Percentiles rank a stretch among this genome's conserved stretches.
Conservation (phyloP, 768 basidiomycete species). For the Leccinum aurantiacum region DNA sequence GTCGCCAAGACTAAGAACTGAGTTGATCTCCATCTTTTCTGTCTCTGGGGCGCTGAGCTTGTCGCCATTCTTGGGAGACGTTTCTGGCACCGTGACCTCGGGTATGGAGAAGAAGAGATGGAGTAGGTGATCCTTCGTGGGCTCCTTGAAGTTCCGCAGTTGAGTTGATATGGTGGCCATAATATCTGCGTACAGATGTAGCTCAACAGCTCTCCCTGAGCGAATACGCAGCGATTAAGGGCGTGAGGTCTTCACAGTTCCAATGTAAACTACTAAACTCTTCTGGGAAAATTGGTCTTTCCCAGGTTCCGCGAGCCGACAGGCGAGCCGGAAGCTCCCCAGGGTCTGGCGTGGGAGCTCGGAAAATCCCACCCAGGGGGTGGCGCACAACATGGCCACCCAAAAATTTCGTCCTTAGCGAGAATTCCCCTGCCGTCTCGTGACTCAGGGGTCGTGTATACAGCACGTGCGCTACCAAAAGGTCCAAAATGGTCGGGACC, state of each 20-base stretch:
- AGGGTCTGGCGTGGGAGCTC: too few relatives aligned
- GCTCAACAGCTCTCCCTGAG: slow-evolving; percentile 1
- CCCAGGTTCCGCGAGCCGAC: too few relatives aligned
- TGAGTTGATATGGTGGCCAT: slow-evolving; percentile 88
- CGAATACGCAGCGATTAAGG: slow-evolving; percentile 1
- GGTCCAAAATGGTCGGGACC: too few relatives aligned
- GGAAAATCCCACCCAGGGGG: too few relatives aligned
- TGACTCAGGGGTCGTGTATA: too few relatives aligned
- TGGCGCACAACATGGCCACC: too few relatives aligned
- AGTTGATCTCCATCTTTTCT: slow-evolving; percentile 85
- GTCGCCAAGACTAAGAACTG: slow-evolving; percentile 75
- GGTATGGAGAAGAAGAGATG: slow-evolving; percentile 88
- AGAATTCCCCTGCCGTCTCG: too few relatives aligned
- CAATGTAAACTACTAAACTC: neutral
- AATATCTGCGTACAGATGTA: slow-evolving; percentile 8
- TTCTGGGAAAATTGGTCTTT: too few relatives aligned
- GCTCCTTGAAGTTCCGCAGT: slow-evolving; percentile 89
- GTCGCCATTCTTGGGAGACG: slow-evolving; percentile 19
- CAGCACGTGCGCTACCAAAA: too few relatives aligned
- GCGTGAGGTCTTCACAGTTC: neutral
- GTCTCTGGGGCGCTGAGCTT: slow-evolving; percentile 38
- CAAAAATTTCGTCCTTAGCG: too few relatives aligned
- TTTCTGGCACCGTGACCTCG: slow-evolving; percentile 27
- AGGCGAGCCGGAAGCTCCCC: too few relatives aligned
- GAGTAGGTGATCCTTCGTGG: slow-evolving; percentile 82